These are phyloP conservation scores for Trichoderma breve DNA, from an alignment of 2,329 filamentous ascomycete species.

Conservation along the genomic window DNA sequence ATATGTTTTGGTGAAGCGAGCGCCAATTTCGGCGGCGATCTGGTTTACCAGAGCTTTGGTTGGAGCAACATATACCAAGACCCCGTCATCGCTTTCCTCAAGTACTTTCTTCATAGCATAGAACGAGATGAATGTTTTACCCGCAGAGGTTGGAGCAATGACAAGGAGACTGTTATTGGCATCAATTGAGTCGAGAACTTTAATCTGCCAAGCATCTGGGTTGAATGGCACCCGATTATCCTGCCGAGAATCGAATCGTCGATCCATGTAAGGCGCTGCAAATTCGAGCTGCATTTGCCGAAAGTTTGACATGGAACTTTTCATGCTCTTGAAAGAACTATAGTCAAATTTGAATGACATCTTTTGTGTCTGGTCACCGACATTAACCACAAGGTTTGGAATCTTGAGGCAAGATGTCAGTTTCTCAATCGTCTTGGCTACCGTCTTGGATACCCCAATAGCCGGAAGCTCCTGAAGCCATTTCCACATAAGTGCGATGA, in stretches of 20 bases:
- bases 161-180: slow-evolving; percentile 68
- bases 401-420: slow-evolving; percentile 13
- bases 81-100: slow-evolving; percentile 63
- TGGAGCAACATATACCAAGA: slow-evolving; percentile 76
- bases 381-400: not conserved
- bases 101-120: slow-evolving; percentile 79
- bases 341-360: slow-evolving; percentile 11
- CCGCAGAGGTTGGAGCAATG: slow-evolving; percentile 73
- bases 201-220: slow-evolving; percentile 74
- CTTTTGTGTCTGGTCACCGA: not conserved
- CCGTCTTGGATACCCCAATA: slow-evolving; percentile 20
- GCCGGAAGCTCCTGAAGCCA: slow-evolving; percentile 25
- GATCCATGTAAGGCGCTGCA: slow-evolving; percentile 71
- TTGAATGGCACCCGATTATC: slow-evolving; percentile 69
- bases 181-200: slow-evolving; percentile 72
- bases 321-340: not conserved
- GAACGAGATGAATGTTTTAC: slow-evolving; percentile 82
- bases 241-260: slow-evolving; percentile 66
- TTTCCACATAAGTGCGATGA: slow-evolving; percentile 28
- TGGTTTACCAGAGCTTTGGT: slow-evolving; percentile 83
- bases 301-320: not conserved
- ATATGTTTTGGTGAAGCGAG: slow-evolving; percentile 67
- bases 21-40: slow-evolving; percentile 76
- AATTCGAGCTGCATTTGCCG: slow-evolving; percentile 61
- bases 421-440: slow-evolving; percentile 21